Conservation (phyloP, 139 green algal species). For the Chlamydomonas applanata region DNA sequence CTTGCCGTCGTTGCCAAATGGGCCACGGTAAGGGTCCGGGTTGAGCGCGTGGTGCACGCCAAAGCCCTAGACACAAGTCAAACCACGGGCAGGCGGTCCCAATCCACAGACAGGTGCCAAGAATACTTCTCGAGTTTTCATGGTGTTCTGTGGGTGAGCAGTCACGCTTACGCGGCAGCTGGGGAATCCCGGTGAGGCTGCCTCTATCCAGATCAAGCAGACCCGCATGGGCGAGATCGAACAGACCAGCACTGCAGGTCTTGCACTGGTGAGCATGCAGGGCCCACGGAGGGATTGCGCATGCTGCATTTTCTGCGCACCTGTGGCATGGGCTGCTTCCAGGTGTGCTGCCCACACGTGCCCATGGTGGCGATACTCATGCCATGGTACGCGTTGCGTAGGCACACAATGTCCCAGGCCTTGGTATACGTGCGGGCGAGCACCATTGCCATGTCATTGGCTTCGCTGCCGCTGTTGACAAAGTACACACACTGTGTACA, state of each 20-base stretch:
- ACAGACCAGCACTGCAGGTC: background rate
- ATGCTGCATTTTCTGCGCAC: constrained; percentile 1
- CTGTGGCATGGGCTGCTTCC: constrained; percentile 85
- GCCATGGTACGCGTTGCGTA: constrained; percentile 95
- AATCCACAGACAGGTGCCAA: background rate
- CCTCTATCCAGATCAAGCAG: no score
- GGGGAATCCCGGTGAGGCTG: no score
- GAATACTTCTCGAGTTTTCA: no score
- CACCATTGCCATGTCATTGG: constrained; percentile 86
- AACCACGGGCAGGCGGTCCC: no score
- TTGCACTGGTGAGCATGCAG: background rate
- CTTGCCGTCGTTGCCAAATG: constrained; percentile 80
- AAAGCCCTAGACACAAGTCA: constrained; percentile 74
- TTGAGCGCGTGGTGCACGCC: constrained; percentile 88
- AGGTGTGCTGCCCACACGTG: constrained; percentile 84
- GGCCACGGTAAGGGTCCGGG: constrained; percentile 88
- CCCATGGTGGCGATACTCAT: constrained; percentile 86
- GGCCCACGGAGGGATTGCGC: background rate
- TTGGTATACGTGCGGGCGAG: constrained; percentile 74
- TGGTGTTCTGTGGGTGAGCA: no score
- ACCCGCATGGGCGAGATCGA: background rate
- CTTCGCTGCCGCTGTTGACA: constrained; percentile 84
- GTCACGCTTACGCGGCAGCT: no score
- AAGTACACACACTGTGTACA: constrained; percentile 67
- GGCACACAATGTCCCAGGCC: constrained; percentile 86